A percentile compares a stretch with the other conserved stretches of the same genome.
Evolutionary conservation across 2,329 filamentous ascomycete genomes (phyloP).

Genomic region (Lojkania enalia): DNA sequence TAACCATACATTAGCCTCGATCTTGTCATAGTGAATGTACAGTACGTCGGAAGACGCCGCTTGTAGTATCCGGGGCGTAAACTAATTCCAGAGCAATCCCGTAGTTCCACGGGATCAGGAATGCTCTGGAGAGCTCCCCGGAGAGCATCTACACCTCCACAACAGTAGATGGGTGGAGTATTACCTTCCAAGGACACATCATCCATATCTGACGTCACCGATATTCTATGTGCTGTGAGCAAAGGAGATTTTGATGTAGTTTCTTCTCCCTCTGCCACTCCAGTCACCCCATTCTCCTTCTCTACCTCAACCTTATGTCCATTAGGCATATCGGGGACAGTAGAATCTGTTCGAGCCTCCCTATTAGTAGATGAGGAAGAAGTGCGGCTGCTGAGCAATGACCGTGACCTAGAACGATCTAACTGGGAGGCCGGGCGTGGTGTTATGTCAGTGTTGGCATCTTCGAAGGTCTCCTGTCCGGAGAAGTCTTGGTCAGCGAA

Average conservation of each 20-base stretch:
- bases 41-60: too few species aligned
- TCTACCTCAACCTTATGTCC: constrained; percentile 19
- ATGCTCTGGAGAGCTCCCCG: too few species aligned
- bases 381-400: constrained; percentile 51
- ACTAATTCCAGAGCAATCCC: too few species aligned
- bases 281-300: constrained; percentile 20
- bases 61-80: too few species aligned
- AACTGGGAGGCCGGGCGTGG: constrained; percentile 44
- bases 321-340: constrained; percentile 23
- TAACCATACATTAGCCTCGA: too few species aligned
- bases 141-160: too few species aligned
- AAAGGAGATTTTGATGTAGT: constrained; percentile 54
- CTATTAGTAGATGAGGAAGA: constrained; percentile 39
- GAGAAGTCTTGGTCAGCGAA: constrained; percentile 13
- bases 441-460: constrained; percentile 69
- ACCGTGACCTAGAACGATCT: constrained; percentile 54
- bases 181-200: constrained; percentile 69
- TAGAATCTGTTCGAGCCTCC: constrained; percentile 24
- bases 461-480: constrained; percentile 76
- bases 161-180: too few species aligned
- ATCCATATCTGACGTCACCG: constrained; percentile 60
- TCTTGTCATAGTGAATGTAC: too few species aligned
- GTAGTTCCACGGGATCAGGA: too few species aligned
- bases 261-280: constrained; percentile 23
- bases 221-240: constrained; percentile 58